A percentile compares a stretch with the other conserved stretches of the same genome.
Conservation (phyloP, 2,329 filamentous ascomycete species). For the Stagonosporopsis rhizophila region DNA sequence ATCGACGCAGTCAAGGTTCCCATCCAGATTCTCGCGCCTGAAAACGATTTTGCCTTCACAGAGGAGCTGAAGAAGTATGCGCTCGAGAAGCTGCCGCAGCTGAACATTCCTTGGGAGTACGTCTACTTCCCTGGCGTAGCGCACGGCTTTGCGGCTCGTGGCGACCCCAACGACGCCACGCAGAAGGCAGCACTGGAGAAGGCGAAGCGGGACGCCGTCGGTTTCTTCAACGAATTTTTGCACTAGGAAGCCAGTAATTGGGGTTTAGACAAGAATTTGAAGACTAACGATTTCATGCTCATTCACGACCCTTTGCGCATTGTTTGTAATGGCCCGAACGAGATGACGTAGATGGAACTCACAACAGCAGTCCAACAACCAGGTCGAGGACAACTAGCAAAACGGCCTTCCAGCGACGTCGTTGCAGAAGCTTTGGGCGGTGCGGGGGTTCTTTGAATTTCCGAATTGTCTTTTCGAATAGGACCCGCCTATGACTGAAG, state of each 20-base stretch:
- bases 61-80: slow-evolving; percentile 42
- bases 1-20: slow-evolving; percentile 43
- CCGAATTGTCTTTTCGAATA: too few species aligned
- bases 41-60: slow-evolving; percentile 37
- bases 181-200: slow-evolving; percentile 45
- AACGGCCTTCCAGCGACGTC: too few species aligned
- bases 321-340: background rate
- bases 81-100: slow-evolving; percentile 37
- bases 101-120: slow-evolving; percentile 44
- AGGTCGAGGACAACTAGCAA: too few species aligned
- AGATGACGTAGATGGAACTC: background rate
- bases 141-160: slow-evolving; percentile 45
- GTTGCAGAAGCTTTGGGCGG: too few species aligned
- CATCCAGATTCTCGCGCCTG: slow-evolving; percentile 40
- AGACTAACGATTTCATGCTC: background rate
- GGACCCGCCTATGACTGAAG: too few species aligned
- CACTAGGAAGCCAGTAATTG: slow-evolving; percentile 25
- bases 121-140: slow-evolving; percentile 41
- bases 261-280: background rate
- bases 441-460: too few species aligned
- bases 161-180: slow-evolving; percentile 31
- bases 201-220: slow-evolving; percentile 42
- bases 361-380: too few species aligned
- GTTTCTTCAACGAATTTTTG: slow-evolving; percentile 44
- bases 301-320: too few species aligned